phyloP scores from a whole-genome alignment of 208 protist species.

The Borovskyia barvae region DNA sequence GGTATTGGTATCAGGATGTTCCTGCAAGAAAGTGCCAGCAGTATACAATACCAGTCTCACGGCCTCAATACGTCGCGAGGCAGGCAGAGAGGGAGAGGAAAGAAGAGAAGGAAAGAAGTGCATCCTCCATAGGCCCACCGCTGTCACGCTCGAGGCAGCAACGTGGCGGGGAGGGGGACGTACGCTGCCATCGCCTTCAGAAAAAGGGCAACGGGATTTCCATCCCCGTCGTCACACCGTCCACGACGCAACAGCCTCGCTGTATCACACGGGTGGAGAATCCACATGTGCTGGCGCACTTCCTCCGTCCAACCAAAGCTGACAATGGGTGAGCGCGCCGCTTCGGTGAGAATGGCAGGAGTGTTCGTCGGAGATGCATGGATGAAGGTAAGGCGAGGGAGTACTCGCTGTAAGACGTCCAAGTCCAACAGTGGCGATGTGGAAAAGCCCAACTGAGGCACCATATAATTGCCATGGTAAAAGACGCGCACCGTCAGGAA shows the following conservation, averaged over 20 bases:
- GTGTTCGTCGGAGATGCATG: not conserved
- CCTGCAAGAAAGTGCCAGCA: too few species aligned
- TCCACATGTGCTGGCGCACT: slow-evolving; percentile 38
- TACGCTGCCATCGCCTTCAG: slow-evolving; percentile 26
- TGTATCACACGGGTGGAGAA: slow-evolving; percentile 61
- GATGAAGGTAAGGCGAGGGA: slow-evolving; percentile 22
- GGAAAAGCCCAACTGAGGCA: slow-evolving; percentile 50
- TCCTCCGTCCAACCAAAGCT: slow-evolving; percentile 50
- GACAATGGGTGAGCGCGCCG: slow-evolving; percentile 11
- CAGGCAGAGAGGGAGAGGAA: too few species aligned
- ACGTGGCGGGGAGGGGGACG: slow-evolving; percentile 9
- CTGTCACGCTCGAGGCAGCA: slow-evolving; percentile 1
- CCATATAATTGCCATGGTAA: slow-evolving; percentile 8
- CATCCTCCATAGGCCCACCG: too few species aligned
- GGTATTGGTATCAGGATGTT: too few species aligned
- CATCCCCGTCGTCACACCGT: slow-evolving; percentile 16
- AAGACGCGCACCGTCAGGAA: slow-evolving; percentile 18
- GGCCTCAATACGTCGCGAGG: too few species aligned
- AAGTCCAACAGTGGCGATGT: slow-evolving; percentile 9
- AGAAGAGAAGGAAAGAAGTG: too few species aligned
- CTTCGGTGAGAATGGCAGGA: not conserved
- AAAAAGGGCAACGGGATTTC: slow-evolving; percentile 42
- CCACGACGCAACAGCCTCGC: slow-evolving; percentile 27
- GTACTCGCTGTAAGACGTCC: slow-evolving; percentile 15
- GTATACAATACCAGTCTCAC: too few species aligned